phyloP scores from a whole-genome alignment of 306 rosid genomes.

The Glycine soja region DNA sequence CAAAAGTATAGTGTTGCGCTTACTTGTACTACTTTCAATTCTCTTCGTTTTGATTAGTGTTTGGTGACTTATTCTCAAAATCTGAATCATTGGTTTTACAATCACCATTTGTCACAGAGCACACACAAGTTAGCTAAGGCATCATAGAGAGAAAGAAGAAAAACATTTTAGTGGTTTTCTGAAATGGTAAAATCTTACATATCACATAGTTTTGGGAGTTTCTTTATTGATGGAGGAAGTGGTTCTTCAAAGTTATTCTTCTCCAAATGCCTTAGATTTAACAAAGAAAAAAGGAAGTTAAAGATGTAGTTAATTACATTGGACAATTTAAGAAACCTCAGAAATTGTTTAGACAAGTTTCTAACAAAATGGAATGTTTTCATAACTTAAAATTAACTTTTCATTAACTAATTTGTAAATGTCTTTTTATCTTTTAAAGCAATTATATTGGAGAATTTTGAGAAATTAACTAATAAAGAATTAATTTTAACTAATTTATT shows the following conservation, averaged over 20 bases:
- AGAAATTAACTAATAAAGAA: no score
- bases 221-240: conserved; percentile 59
- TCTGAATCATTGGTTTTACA: conserved; percentile 36
- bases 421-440: no score
- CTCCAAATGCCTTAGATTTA: conserved; percentile 77
- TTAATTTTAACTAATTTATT: no score
- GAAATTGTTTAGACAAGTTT: no score
- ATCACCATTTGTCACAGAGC: conserved; percentile 17
- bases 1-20: conserved; percentile 37
- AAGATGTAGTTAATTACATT: not conserved
- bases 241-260: conserved; percentile 73
- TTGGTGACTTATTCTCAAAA: conserved; percentile 50
- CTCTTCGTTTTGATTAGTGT: conserved; percentile 27
- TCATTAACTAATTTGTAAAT: no score
- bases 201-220: conserved; percentile 65
- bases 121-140: conserved; percentile 3
- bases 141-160: not conserved
- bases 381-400: no score
- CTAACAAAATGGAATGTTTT: no score
- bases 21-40: conserved; percentile 46
- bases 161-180: not conserved
- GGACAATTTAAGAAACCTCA: not conserved
- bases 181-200: conserved; percentile 62
- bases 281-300: conserved; percentile 2
- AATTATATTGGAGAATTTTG: no score